Percentiles rank a stretch among this genome's conserved stretches.
These are phyloP conservation scores for Epithele typhae DNA, from an alignment of 768 basidiomycete species.

Conservation along the genomic window DNA sequence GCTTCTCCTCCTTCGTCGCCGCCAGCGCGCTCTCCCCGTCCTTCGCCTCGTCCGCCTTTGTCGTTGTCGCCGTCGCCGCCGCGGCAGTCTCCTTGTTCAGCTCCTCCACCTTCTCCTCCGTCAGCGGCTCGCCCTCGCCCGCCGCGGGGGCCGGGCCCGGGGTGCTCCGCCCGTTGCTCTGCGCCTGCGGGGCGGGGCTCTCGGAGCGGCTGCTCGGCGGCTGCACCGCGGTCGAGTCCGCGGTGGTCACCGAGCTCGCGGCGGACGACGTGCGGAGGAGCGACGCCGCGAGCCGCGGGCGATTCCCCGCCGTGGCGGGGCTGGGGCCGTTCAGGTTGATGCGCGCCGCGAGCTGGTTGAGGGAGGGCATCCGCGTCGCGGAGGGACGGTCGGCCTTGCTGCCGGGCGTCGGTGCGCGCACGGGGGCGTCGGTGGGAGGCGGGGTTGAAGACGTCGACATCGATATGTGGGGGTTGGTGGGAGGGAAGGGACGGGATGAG, in stretches of 20 bases:
- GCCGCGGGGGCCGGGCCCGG: slow-evolving; percentile 36
- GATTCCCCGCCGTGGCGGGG: slow-evolving; percentile 32
- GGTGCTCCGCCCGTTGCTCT: slow-evolving; percentile 43
- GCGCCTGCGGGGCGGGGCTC: slow-evolving; percentile 55
- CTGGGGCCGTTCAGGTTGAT: slow-evolving; percentile 48
- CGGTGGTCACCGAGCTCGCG: slow-evolving; percentile 33
- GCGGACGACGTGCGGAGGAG: slow-evolving; percentile 61
- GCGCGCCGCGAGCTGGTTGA: slow-evolving; percentile 79
- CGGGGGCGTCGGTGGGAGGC: slow-evolving; percentile 16
- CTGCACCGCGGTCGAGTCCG: slow-evolving; percentile 67
- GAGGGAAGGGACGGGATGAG: slow-evolving; percentile 10
- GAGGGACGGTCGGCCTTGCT: slow-evolving; percentile 36
- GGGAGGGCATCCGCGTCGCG: slow-evolving; percentile 54
- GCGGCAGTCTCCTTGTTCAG: slow-evolving; percentile 49
- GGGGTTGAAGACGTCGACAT: slow-evolving; percentile 19
- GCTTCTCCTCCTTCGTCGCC: slow-evolving; percentile 22
- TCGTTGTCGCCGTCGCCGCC: slow-evolving; percentile 3
- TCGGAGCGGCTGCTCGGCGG: slow-evolving; percentile 60
- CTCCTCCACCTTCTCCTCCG: slow-evolving; percentile 61
- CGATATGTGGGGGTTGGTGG: no score
- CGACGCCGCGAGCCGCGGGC: slow-evolving; percentile 73
- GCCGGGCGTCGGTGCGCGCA: slow-evolving; percentile 27
- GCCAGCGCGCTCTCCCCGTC: slow-evolving; percentile 1
- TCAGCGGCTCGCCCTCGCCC: slow-evolving; percentile 50
- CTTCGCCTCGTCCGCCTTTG: background rate